A percentile compares a stretch with the other conserved stretches of the same genome.
Evolutionary conservation across 1,139 yeast genomes (phyloP).

Genomic region (Magnusiomyces paraingens): DNA sequence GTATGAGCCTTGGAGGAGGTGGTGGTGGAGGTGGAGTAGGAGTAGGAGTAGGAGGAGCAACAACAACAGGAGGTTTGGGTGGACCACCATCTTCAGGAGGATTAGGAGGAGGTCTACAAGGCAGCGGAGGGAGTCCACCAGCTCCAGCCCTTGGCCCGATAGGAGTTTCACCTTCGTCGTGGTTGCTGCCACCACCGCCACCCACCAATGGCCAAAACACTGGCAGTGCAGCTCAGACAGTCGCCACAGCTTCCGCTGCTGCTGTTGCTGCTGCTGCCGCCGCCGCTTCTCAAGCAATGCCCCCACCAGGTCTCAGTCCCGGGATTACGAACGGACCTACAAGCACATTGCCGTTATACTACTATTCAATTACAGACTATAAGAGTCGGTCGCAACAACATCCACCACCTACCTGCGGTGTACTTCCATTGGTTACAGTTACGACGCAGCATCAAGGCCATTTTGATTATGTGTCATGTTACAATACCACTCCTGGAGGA

Average conservation of each 20-base stretch:
- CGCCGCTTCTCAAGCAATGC: not conserved
- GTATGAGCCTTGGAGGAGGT: no score
- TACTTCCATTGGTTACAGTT: not conserved
- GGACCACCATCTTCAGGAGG: no score
- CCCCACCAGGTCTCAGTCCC: not conserved
- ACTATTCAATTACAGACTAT: slow-evolving; percentile 5
- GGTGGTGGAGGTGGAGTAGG: no score
- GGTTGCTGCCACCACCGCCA: not conserved
- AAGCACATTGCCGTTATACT: not conserved
- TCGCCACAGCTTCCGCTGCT: not conserved
- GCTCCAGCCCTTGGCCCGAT: no score
- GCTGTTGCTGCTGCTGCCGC: not conserved
- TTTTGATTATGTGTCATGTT: not conserved
- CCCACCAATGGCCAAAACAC: not conserved
- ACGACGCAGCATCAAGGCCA: not conserved
- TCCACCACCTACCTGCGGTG: not conserved
- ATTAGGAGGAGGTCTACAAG: no score
- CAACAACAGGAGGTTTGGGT: no score
- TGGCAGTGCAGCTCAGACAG: not conserved
- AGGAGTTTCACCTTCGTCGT: not conserved
- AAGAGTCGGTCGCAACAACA: not conserved
- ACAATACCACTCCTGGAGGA: not conserved
- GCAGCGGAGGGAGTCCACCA: no score
- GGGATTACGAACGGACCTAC: not conserved
- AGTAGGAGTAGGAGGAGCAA: no score